Percentiles rank a stretch among this genome's conserved stretches.
phyloP scores from a whole-genome alignment of 83 land plant genomes.

The Picea mariana region DNA sequence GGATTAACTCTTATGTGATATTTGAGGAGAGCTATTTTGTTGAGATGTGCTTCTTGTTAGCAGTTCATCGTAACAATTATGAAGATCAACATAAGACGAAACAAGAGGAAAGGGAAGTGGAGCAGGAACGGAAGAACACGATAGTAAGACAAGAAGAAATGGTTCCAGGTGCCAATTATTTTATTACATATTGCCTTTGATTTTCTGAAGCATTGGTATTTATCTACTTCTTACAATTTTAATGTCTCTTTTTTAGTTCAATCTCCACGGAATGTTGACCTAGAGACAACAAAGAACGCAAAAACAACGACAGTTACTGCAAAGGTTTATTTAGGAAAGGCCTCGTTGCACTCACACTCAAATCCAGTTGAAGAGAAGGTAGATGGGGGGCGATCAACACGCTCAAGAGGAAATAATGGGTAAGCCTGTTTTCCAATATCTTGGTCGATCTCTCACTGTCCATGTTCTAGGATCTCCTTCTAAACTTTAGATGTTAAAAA shows the following conservation, averaged over 20 bases:
- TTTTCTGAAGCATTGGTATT: neutral
- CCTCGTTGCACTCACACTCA: conserved; percentile 14
- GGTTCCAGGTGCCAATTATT: neutral
- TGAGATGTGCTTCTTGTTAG: conserved; percentile 23
- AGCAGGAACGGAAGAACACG: conserved; percentile 48
- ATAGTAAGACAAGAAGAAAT: conserved; percentile 32
- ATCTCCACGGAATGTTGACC: conserved; percentile 9
- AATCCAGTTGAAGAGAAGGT: conserved; percentile 27
- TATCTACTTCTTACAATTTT: no score
- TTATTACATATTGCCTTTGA: neutral
- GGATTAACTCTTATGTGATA: neutral
- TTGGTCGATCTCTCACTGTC: neutral
- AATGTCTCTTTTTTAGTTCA: neutral
- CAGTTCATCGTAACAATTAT: conserved; percentile 26
- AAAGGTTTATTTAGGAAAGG: conserved; percentile 20
- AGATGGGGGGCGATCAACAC: conserved; percentile 21
- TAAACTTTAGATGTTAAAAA: neutral
- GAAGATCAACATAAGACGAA: conserved; percentile 81
- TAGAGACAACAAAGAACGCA: conserved; percentile 17
- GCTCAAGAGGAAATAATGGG: conserved; percentile 31
- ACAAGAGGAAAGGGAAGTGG: conserved; percentile 51
- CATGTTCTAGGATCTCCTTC: neutral
- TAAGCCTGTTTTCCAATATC: conserved; percentile 4
- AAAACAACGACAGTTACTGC: conserved; percentile 6
- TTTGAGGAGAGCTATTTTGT: conserved; percentile 13